These are phyloP conservation scores for Fragaria iinumae DNA, from an alignment of 306 rosid genomes.

Conservation along the genomic window DNA sequence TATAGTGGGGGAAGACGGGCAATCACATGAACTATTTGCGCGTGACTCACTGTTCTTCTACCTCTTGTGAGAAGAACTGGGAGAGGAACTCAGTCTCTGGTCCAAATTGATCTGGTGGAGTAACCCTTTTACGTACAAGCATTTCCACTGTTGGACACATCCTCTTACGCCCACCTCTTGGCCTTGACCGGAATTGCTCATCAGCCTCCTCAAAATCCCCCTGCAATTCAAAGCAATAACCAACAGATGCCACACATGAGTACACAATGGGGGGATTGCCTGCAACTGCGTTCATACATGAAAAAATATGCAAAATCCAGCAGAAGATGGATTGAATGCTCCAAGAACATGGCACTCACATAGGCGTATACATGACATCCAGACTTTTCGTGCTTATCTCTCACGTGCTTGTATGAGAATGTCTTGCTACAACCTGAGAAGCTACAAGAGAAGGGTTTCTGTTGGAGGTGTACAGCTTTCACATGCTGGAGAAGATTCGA, in stretches of 20 bases:
- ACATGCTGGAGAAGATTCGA: constrained; percentile 71
- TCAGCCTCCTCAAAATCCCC: constrained; percentile 82
- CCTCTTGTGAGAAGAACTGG: constrained; percentile 25
- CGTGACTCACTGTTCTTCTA: too few species aligned
- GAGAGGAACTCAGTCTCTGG: constrained; percentile 8
- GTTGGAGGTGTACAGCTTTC: constrained; percentile 65
- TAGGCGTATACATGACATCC: constrained; percentile 49
- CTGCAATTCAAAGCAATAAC: constrained; percentile 31
- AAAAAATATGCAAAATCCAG: not conserved
- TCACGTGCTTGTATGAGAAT: constrained; percentile 83
- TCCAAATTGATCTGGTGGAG: constrained; percentile 50
- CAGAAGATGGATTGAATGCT: not conserved
- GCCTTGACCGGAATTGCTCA: constrained; percentile 64
- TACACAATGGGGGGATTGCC: not conserved
- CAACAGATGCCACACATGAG: constrained; percentile 1
- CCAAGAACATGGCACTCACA: constrained; percentile 48
- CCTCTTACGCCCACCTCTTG: constrained; percentile 83
- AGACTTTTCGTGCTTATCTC: constrained; percentile 76
- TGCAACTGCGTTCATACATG: not conserved
- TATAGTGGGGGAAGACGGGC: too few species aligned
- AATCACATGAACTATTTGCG: too few species aligned
- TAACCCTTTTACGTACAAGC: constrained; percentile 72
- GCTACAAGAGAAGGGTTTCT: constrained; percentile 61
- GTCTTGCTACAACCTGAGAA: constrained; percentile 81
- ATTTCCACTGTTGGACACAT: constrained; percentile 59